phyloP scores from a whole-genome alignment of 768 basidiomycete species.

The Hygrophoropsis aurantiaca region DNA sequence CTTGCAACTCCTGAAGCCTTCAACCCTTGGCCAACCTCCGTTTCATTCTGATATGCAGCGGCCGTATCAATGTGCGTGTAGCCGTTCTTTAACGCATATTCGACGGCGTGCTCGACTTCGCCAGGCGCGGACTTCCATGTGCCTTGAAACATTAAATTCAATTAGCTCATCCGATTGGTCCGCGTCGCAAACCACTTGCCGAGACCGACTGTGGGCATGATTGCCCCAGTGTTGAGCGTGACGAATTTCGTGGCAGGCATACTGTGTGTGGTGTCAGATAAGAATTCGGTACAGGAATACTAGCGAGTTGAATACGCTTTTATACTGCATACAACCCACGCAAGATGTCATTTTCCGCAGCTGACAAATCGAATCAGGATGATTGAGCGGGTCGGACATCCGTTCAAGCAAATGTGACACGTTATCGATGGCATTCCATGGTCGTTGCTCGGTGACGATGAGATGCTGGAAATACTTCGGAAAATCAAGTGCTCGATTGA shows the following conservation, averaged over 20 bases:
- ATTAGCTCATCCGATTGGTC: no score
- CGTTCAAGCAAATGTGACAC: no score
- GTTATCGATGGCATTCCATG: no score
- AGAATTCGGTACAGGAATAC: no score
- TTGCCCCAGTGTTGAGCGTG: conserved; percentile 74
- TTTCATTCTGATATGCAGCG: conserved; percentile 66
- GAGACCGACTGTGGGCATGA: conserved; percentile 75
- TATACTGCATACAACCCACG: no score
- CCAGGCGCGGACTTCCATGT: conserved; percentile 76
- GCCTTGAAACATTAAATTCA: conserved; percentile 34
- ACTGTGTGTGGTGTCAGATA: conserved; percentile 1
- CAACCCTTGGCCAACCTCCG: conserved; percentile 78
- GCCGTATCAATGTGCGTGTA: conserved; percentile 75
- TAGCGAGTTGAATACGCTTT: no score
- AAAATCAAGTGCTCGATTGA: no score
- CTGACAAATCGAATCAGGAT: no score
- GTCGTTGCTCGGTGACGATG: no score
- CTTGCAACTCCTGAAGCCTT: conserved; percentile 70
- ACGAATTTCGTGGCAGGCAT: conserved; percentile 53
- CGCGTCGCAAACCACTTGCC: conserved; percentile 34
- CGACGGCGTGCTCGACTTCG: conserved; percentile 68
- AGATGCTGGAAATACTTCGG: no score
- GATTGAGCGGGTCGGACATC: no score
- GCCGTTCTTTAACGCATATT: conserved; percentile 65
- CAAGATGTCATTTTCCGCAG: no score